Conservation (phyloP, 805 yeast genomes). For the Candida pini region DNA sequence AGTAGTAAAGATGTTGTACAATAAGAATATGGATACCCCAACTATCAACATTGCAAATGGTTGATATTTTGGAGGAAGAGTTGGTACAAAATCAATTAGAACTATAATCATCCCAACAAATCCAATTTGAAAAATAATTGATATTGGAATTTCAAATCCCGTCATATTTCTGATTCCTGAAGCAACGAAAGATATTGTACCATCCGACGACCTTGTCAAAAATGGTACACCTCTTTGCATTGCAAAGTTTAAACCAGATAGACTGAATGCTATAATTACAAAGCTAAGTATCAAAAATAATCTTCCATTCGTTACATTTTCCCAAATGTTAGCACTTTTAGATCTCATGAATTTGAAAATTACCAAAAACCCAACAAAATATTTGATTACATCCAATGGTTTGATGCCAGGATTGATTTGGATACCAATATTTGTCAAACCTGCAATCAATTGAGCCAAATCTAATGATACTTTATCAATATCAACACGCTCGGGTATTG, state of each 20-base stretch:
- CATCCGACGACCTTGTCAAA: conserved; percentile 45
- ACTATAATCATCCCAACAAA: conserved; percentile 37
- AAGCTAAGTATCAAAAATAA: conserved; percentile 30
- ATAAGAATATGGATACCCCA: conserved; percentile 28
- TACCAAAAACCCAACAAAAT: conserved; percentile 41
- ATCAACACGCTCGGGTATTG: conserved; percentile 21
- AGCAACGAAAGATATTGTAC: conserved; percentile 42
- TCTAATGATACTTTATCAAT: conserved; percentile 34
- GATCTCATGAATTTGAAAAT: conserved; percentile 40
- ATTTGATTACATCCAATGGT: conserved; percentile 34
- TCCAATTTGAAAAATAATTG: conserved; percentile 43
- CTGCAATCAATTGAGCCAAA: conserved; percentile 50
- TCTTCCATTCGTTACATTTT: conserved; percentile 11
- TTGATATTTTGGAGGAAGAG: conserved; percentile 3
- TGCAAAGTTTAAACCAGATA: conserved; percentile 63
- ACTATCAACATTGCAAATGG: conserved; percentile 18
- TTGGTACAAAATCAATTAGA: conserved; percentile 27
- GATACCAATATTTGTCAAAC: conserved; percentile 38
- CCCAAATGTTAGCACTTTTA: conserved; percentile 34
- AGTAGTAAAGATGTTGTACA: conserved; percentile 38
- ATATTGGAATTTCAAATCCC: conserved; percentile 58
- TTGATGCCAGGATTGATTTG: conserved; percentile 40
- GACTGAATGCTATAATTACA: conserved; percentile 35
- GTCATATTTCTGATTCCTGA: conserved; percentile 67
- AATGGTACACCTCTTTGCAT: conserved; percentile 58